phyloP scores from a whole-genome alignment of 139 green algal species.

The Chlorella ohadii region DNA sequence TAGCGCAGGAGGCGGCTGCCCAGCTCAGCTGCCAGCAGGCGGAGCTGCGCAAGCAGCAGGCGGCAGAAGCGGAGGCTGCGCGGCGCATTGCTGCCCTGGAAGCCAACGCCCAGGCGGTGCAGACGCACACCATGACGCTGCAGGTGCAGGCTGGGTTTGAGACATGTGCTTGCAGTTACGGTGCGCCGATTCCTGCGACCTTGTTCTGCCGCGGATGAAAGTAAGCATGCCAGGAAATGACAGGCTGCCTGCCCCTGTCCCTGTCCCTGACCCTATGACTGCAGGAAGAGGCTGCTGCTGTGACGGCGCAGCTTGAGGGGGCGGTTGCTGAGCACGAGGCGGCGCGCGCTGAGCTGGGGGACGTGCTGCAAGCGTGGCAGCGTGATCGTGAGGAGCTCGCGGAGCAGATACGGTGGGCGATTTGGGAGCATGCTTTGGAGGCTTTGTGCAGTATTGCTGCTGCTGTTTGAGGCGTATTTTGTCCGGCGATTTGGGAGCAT shows the following conservation, averaged over 20 bases:
- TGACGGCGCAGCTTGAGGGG: slow-evolving; percentile 80
- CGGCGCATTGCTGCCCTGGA: slow-evolving; percentile 68
- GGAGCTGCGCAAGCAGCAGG: slow-evolving; percentile 35
- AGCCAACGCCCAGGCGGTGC: slow-evolving; percentile 58
- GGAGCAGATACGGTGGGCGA: slow-evolving; percentile 44
- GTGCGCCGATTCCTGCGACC: too few species aligned
- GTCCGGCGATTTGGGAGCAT: background rate
- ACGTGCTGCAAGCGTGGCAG: slow-evolving; percentile 75
- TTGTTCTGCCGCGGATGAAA: too few species aligned
- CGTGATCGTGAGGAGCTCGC: slow-evolving; percentile 79
- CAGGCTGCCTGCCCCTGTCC: too few species aligned
- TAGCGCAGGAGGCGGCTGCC: slow-evolving; percentile 66
- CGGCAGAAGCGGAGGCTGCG: slow-evolving; percentile 57
- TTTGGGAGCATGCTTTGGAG: background rate
- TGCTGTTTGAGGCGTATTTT: too few species aligned
- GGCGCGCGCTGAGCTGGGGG: slow-evolving; percentile 65
- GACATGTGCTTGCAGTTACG: too few species aligned
- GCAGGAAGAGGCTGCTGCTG: slow-evolving; percentile 76
- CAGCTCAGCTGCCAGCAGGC: slow-evolving; percentile 48
- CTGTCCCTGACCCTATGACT: too few species aligned
- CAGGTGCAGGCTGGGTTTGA: slow-evolving; percentile 23
- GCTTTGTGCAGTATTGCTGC: too few species aligned
- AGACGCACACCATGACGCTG: slow-evolving; percentile 69
- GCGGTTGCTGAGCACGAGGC: slow-evolving; percentile 69
- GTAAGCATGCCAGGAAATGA: too few species aligned